Base-by-base conservation (phyloP, 208 protist species). In the Crithidia expoeki region DNA sequence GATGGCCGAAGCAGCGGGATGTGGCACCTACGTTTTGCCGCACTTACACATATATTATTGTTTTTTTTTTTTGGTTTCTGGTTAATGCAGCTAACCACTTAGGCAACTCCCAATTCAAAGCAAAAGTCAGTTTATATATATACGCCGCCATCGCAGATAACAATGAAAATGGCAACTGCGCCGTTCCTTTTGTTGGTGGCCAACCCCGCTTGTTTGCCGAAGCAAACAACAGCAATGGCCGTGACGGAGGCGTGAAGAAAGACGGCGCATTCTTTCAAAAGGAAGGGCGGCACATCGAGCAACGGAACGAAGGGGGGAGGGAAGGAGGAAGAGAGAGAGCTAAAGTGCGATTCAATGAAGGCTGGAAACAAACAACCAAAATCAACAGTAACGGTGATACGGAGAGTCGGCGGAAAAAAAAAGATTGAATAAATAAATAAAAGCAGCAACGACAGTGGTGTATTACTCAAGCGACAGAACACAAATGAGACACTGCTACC, bases 311-410 rank as follows among this genome's bases (percentile, higher is more conserved):
- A 49, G 34, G 16, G 49, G 23, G 12, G 7, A 36, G 36, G 17
- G 42, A 56, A 36, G n/a, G 51, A 21, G 36, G 36, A 56, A 36
- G 28, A 56, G 6, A 16, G 21, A 12, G 36, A 56, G n/a, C 2
- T 9, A 56, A 12, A 36, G 52, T 60, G 23, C 30, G 17, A n/a
- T 56, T 69, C 50, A 56, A 56, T 71, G 36, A 61, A 62, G 25
- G 23, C 52, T 30, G 44, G 44, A 61, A 56, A 36, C 23, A 32
- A 56, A 32, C 23, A 56, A 56, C 21, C 12, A 21, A 36, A 56
- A 36, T 36, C 2, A 1, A 2, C 21, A 2, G 36, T 21, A 56
- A 28, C 2, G 28, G 28, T 56, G 51, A 23, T 5, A 59, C 6
- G 7, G 50, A 34, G 30, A 30, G n/a, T n/a, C n/a, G n/a, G n/a